phyloP scores from a whole-genome alignment of 352 stramenopile genomes.

The Thraustochytrium sp. region DNA sequence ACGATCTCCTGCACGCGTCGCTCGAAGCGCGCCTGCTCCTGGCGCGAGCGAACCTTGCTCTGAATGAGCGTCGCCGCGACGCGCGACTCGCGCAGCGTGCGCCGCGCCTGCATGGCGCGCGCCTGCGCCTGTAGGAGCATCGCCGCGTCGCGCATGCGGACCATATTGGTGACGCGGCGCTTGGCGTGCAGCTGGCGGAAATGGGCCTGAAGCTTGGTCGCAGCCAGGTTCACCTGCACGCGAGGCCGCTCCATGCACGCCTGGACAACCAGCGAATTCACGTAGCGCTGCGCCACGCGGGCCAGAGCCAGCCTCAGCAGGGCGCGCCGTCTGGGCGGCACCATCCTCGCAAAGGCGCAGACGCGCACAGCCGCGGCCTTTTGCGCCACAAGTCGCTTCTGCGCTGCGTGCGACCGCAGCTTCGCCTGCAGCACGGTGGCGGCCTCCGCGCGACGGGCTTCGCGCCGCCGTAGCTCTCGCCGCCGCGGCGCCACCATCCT shows the following conservation, averaged over 20 bases:
- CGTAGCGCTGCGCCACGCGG: too few relatives aligned
- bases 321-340: too few relatives aligned
- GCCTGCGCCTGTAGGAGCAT: background rate
- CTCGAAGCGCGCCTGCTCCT: slow-evolving; percentile 16
- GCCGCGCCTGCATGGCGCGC: background rate
- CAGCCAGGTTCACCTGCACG: too few relatives aligned
- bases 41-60: background rate
- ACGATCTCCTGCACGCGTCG: background rate
- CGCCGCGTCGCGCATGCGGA: background rate
- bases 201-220: too few relatives aligned
- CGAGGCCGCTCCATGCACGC: too few relatives aligned
- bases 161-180: background rate
- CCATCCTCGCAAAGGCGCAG: background rate
- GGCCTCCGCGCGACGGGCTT: background rate
- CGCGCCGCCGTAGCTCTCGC: background rate
- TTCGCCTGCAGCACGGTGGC: background rate
- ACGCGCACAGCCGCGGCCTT: too few relatives aligned
- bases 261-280: too few relatives aligned
- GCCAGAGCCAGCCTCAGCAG: too few relatives aligned
- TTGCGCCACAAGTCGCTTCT: too few relatives aligned
- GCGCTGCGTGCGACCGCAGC: background rate
- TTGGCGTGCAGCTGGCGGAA: too few relatives aligned
- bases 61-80: background rate
- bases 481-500: background rate
- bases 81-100: background rate